A percentile compares a stretch with the other conserved stretches of the same genome.
Conservation (phyloP, 768 basidiomycete species). For the Cantharellus cinnabarinus region DNA sequence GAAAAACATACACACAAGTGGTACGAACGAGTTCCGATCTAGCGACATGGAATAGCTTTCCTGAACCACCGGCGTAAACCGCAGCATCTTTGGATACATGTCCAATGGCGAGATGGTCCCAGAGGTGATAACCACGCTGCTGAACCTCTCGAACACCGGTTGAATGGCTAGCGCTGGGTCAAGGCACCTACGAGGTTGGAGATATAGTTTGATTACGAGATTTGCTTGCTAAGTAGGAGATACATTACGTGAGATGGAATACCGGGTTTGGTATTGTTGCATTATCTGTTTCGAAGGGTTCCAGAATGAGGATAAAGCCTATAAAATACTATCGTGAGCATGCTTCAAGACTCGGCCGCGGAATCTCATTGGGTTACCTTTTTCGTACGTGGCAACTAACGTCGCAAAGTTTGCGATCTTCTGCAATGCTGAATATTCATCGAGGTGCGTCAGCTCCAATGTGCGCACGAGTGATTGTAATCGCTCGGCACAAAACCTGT, state of each 20-base stretch:
- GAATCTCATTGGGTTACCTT: slow-evolving; percentile 30
- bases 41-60: slow-evolving; percentile 98
- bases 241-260: slow-evolving; percentile 78
- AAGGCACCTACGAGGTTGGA: slow-evolving; percentile 44
- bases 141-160: slow-evolving; percentile 95
- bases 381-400: slow-evolving; percentile 92
- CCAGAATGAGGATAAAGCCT: slow-evolving; percentile 93
- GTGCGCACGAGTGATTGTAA: slow-evolving; percentile 87
- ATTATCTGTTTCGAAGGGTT: slow-evolving; percentile 96
- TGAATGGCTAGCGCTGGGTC: slow-evolving; percentile 96
- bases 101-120: slow-evolving; percentile 96
- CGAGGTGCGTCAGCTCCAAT: slow-evolving; percentile 67
- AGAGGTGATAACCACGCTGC: slow-evolving; percentile 94
- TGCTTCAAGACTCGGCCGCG: neutral
- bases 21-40: slow-evolving; percentile 87
- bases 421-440: slow-evolving; percentile 81
- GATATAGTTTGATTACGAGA: neutral
- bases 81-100: slow-evolving; percentile 99
- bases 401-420: slow-evolving; percentile 95
- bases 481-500: slow-evolving; percentile 89
- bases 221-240: neutral
- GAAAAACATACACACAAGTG: slow-evolving; percentile 40
- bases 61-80: slow-evolving; percentile 90
- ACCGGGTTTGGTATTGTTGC: slow-evolving; percentile 97
- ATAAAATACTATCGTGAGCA: neutral